phyloP scores from a whole-genome alignment of 306 rosid genomes.

The Gynostemma pentaphyllum region DNA sequence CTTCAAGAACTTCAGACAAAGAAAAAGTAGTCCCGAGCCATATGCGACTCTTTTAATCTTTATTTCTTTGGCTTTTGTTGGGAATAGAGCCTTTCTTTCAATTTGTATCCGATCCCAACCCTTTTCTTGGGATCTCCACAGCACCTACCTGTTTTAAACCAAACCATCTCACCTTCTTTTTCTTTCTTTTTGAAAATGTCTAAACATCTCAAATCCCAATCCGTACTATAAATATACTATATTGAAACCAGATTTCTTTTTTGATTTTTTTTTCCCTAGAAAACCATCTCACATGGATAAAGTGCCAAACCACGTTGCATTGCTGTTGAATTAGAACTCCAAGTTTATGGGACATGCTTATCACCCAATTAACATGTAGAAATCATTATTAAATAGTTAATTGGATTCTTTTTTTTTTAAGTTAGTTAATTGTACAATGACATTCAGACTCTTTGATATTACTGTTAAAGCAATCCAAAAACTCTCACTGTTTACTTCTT shows the following conservation, averaged over 20 bases:
- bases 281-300: background rate
- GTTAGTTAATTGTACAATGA: too few relatives aligned
- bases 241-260: background rate
- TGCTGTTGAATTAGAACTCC: background rate
- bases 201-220: constrained; percentile 11
- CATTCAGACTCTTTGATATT: too few relatives aligned
- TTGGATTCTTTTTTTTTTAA: too few relatives aligned
- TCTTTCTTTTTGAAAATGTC: background rate
- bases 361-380: too few relatives aligned
- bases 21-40: constrained; percentile 2
- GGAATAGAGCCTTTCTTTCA: constrained; percentile 20
- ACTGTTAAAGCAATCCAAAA: too few relatives aligned
- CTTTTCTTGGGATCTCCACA: constrained; percentile 25
- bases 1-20: background rate
- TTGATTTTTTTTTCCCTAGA: background rate
- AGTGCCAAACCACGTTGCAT: background rate
- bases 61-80: constrained; percentile 19
- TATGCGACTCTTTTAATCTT: background rate
- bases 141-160: background rate
- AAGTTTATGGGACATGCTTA: too few relatives aligned
- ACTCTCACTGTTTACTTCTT: too few relatives aligned
- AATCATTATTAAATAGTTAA: too few relatives aligned
- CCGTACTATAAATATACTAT: constrained; percentile 8
- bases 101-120: constrained; percentile 14
- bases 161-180: background rate